Base-by-base conservation (phyloP, 2,329 filamentous ascomycete genomes). In the Claviceps humidiphila region DNA sequence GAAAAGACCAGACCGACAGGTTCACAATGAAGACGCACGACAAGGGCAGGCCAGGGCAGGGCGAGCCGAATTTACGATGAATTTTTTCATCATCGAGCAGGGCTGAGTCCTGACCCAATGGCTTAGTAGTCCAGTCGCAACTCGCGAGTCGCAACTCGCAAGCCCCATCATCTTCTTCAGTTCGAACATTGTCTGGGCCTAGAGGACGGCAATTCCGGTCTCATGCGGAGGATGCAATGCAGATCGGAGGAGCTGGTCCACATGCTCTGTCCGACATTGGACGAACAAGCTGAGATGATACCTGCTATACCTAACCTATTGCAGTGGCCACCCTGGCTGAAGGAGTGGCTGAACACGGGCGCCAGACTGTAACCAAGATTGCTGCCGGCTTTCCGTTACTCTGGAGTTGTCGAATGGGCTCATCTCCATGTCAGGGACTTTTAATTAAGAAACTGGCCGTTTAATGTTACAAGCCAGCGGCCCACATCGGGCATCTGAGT, bases 201-300 rank as follows among this genome's bases (percentile, higher is more conserved):
- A 24, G 22, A 26, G 46, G 37, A 16, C 11, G 37, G 20, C 13
- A 26, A 38, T 44, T 24, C 17, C 11, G 16, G 26, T 24, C 42
- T 16, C 42, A 26, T 45, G 24, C 41, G 17, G 24, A 30, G 30
- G 38, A 52, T 17, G 45, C 44, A 46, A 22, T 49, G 39, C 40
- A 41, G 46, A 50, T 50, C 48, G 30, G 30, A 49, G 14, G 43
- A 45, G 43, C 44, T n/a, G 44, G 44, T 13, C 44, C 44, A 47
- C 44, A 47, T 47, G 8, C 30, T 37, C 44, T 46, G 30, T 34
- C 16, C 14, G 24, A 46, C 16, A 34, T 34, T 46, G 16, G 6
- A 34, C 16, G 16, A 8, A 30, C 42, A 24, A 34, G 42, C 16
- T 34, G 44, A 46, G 26, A 46, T 34, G 43, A n/a, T 22, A 24